These are phyloP conservation scores for Talinum fruticosum DNA, from an alignment of 148 eudicot genomes.

Conservation along the genomic window DNA sequence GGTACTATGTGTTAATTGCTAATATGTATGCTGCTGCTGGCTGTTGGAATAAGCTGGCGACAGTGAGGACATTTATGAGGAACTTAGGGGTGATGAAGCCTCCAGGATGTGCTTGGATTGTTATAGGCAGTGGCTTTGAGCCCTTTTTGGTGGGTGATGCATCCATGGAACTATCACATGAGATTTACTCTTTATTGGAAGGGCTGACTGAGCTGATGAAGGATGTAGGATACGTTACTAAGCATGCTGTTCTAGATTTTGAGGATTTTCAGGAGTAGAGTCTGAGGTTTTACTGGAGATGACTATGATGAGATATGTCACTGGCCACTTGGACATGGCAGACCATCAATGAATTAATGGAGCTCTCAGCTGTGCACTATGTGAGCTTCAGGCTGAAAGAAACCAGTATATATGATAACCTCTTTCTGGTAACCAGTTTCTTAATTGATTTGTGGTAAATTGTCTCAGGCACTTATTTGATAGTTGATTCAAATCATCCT, in stretches of 20 bases:
- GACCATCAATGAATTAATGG: neutral
- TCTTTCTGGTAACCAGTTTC: no score
- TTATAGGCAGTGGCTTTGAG: conserved; percentile 54
- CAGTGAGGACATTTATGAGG: conserved; percentile 61
- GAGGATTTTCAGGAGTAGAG: conserved; percentile 32
- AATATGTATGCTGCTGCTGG: conserved; percentile 79
- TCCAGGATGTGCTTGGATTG: conserved; percentile 83
- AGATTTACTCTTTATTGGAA: conserved; percentile 50
- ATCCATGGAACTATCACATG: conserved; percentile 41
- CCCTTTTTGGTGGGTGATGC: conserved; percentile 61
- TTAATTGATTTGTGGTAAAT: neutral
- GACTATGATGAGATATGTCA: neutral
- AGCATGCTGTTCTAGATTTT: conserved; percentile 28
- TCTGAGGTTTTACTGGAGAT: conserved; percentile 30
- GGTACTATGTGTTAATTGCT: conserved; percentile 72
- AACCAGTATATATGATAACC: conserved; percentile 1
- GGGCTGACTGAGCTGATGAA: conserved; percentile 61
- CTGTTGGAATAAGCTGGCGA: conserved; percentile 61
- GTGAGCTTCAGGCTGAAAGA: conserved; percentile 9
- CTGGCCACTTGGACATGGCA: neutral
- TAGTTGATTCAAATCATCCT: neutral
- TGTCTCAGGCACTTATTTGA: neutral
- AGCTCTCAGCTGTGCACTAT: neutral
- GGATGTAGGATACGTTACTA: conserved; percentile 45
- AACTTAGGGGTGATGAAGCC: conserved; percentile 63